phyloP scores from a whole-genome alignment of 148 eudicot species.

The Amaranthus palmeri region DNA sequence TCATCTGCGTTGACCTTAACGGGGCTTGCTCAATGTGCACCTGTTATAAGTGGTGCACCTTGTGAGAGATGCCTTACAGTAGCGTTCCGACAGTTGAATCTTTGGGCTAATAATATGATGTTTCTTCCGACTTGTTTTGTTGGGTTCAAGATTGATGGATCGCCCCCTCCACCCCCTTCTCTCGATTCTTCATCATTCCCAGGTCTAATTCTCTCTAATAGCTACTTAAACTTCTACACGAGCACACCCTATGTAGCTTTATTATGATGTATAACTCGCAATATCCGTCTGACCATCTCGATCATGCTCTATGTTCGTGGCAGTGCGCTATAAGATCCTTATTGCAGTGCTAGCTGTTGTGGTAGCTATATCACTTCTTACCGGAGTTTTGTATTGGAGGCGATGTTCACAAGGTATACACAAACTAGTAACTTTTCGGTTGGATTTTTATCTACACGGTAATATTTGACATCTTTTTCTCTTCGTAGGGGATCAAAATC shows the following conservation, averaged over 20 bases:
- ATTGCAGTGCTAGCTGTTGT: neutral
- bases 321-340: neutral
- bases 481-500: too few species aligned
- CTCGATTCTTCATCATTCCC: neutral
- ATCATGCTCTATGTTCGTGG: neutral
- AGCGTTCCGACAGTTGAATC: slow-evolving; percentile 3
- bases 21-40: slow-evolving; percentile 27
- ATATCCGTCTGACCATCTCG: too few species aligned
- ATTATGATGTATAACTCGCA: too few species aligned
- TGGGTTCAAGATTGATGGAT: slow-evolving; percentile 22
- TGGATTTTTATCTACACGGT: too few species aligned
- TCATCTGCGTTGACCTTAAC: neutral
- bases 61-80: slow-evolving; percentile 25
- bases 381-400: slow-evolving; percentile 10
- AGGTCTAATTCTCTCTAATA: slow-evolving; percentile 8
- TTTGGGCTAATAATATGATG: slow-evolving; percentile 15
- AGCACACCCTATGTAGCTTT: too few species aligned
- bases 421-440: too few species aligned
- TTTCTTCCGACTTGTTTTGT: slow-evolving; percentile 36
- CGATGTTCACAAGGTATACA: neutral
- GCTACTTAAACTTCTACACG: neutral
- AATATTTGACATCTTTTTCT: too few species aligned
- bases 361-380: neutral
- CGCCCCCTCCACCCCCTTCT: neutral
- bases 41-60: slow-evolving; percentile 17